Evolutionary conservation across 371 early-diverging fungal genomes (phyloP), one percentile per base, ranked within the genome.

Genomic region (Lichtheimia hyalospora): DNA sequence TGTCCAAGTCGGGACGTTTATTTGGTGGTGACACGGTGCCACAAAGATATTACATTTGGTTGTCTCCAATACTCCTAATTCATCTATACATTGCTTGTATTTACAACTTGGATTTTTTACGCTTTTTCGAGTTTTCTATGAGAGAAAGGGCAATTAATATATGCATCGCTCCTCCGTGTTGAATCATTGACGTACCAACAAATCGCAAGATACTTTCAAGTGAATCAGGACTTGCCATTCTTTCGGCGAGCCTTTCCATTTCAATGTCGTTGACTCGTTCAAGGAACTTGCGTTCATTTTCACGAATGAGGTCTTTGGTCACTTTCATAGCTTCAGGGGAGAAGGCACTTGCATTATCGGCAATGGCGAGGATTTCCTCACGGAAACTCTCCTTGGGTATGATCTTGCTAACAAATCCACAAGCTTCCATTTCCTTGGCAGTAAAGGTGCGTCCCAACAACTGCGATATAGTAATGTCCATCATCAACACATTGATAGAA

Each of bases 321-420:
- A 74, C 72, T 57, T 72, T 70, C 58, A 86, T 71, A 1, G 88
- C 85, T 34, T 75, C 74, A 12, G 68, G 55, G 5, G 86, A 81
- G 54, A 77, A 82, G 34, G 84, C 76, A 23, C 84, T 77, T 8
- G 82, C 71, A 8, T 70, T 61, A 24, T 77, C 75, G 5, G 88
- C 84, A 10, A 76, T 40, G 49, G 69, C 65, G 23, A 86, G 57
- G 0, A 87, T 79, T 16, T 78, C 61, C 25, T 75, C 67, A 49
- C 71, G 74, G 60, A 89, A 87, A 0, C 62, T 67, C 46, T 85
- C 87, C n/a, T 60, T 42, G 10, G 85, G 84, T 21, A 89, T 61
- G 20, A 78, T 63, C 10, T 81, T 74, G 15, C 78, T 71, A 18
- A 84, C 62, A 21, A 82, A 70, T 10, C 78, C 78, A 27, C 74